Evolutionary conservation across 2,329 filamentous ascomycete genomes (phyloP), one percentile per base, ranked within the genome.

Genomic region (Fusarium nanum): DNA sequence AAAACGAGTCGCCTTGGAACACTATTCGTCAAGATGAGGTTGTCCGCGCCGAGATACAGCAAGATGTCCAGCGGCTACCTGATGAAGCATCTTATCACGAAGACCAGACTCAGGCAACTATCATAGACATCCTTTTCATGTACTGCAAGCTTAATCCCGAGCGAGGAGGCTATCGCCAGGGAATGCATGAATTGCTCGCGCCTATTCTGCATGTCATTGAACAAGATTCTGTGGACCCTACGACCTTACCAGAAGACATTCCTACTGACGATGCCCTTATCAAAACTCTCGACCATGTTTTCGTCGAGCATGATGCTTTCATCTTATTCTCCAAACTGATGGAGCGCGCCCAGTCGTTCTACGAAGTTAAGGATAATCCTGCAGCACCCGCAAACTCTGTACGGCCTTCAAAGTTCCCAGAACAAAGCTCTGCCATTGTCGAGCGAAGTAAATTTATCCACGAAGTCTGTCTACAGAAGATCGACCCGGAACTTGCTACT

Each of bases 131-230:
- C 32, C 84, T 99, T 34, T 99, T 98, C 80, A 88, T 99, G 71
- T 98, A 94, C 81, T 96, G 94, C 82, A 98, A 97, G 80, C 87
- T 97, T 56, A 93, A 98, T 76, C 93, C 93, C 3, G 89, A 91
- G 72, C 86, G 93, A 56, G 93, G 93, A 18, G 94, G 89, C 20
- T 99, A 99, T 78, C 89, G 96, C n/a, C 96, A 99, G 82, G 96
- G 96, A 13, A 99, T 99, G 95, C 96, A 99, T 78, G 96, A 99
- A 81, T 84, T 99, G 45, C 85, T 98, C 16, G 96, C 96, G 1
- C 94, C 96, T 0, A 89, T 99, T 40, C 83, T 98, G 9, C 93
- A 93, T 86, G 92, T 93, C 3, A 83, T 98, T 8, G 89, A 94
- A 72, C 86, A 91, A 73, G 96, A 99, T 81, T 91, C 94, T 9